Base-by-base conservation (phyloP, 176 grass and related monocot species). In the Carex scoparia region DNA sequence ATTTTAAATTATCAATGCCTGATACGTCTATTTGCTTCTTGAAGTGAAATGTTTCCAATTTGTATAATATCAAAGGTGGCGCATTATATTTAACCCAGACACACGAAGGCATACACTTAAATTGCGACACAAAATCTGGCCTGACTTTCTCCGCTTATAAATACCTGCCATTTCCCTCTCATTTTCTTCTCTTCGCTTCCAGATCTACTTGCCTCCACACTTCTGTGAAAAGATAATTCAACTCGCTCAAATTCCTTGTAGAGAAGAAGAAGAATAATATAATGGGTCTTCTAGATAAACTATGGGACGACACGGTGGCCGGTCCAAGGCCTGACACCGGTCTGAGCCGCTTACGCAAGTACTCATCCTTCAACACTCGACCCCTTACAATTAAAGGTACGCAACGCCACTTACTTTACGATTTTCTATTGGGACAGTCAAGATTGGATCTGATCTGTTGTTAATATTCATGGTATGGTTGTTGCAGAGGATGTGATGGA, bases 281-380 rank as follows among this genome's bases (percentile, higher is more conserved):
- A 83, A 83, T 97, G 94, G 92, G 92, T 2, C 94, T 97, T 82
- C 94, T 97, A 16, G 94, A 97, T 86, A 87, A 97, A 89, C 92
- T 97, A 42, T 97, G 94, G 94, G 94, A 97, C 68, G 94, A 97
- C 85, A 97, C 92, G 58, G 90, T 97, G 76, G 94, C 92, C 15
- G 94, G 94, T 0, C 94, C 94, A 12, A 90, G 87, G 68, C 94
- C 94, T n/a, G 94, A 97, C 85, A 87, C 92, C 83, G 94, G 94
- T 69, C 92, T 97, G 62, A 88, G 94, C 74, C 90, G 92, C 86
- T 92, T 97, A 53, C 94, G 94, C 78, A 97, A 97, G 74, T 90
- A 86, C 56, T 58, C 75, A 16, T 86, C 33, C 74, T 86, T 92
- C 71, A 92, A 77, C 65, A 63, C 81, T 85, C 89, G 42, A 90